phyloP scores from a whole-genome alignment of 2,329 filamentous ascomycete species.

The Cladobotryum protrusum region DNA sequence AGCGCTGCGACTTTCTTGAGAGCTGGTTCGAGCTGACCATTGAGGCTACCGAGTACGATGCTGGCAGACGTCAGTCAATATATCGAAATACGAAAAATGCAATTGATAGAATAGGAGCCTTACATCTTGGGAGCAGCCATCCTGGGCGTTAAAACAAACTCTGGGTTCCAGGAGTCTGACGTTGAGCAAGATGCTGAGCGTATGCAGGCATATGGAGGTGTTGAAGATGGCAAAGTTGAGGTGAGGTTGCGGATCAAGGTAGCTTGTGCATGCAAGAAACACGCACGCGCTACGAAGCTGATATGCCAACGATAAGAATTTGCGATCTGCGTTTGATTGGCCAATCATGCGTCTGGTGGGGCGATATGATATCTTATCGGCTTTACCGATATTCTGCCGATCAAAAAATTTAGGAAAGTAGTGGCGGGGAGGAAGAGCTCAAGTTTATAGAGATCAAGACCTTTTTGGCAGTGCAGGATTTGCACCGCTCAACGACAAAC shows the following conservation, averaged over 20 bases:
- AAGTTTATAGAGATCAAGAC: slow-evolving; percentile 15
- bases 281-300: background rate
- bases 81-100: background rate
- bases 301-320: slow-evolving; percentile 11
- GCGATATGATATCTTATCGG: slow-evolving; percentile 26
- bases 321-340: slow-evolving; percentile 31
- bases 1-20: slow-evolving; percentile 76
- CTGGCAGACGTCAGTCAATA: slow-evolving; percentile 34
- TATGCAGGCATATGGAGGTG: background rate
- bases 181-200: background rate
- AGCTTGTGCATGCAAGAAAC: background rate
- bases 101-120: slow-evolving; percentile 13
- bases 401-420: slow-evolving; percentile 27
- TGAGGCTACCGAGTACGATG: slow-evolving; percentile 75
- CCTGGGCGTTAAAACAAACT: background rate
- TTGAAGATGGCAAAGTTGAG: background rate
- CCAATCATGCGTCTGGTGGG: slow-evolving; percentile 5
- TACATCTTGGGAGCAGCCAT: slow-evolving; percentile 48
- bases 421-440: slow-evolving; percentile 24
- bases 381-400: slow-evolving; percentile 28
- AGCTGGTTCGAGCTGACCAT: slow-evolving; percentile 68
- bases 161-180: background rate
- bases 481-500: slow-evolving; percentile 17
- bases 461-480: slow-evolving; percentile 16
- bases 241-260: background rate